These are phyloP conservation scores for Neurospora tetraspora DNA, from an alignment of 495 filamentous ascomycete genomes.

Conservation along the genomic window DNA sequence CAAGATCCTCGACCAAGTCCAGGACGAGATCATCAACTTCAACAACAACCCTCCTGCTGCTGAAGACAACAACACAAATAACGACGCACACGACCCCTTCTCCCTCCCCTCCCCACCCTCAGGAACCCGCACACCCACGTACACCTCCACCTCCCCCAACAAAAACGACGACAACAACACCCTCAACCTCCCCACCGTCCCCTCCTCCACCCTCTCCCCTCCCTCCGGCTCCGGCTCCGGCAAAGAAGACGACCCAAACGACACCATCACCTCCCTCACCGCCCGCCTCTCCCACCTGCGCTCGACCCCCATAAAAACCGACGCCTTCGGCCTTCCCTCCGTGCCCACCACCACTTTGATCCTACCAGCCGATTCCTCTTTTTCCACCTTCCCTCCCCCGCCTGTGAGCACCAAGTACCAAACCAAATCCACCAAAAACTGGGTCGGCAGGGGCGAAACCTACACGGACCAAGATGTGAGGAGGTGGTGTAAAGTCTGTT, in stretches of 20 bases:
- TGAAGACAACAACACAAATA: neutral
- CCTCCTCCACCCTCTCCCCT: conserved; percentile 20
- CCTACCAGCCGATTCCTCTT: conserved; percentile 27
- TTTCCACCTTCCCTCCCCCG: conserved; percentile 45
- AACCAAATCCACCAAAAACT: neutral
- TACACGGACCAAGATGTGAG: conserved; percentile 55
- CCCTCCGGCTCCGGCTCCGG: neutral
- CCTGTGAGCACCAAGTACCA: conserved; percentile 2
- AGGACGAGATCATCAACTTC: conserved; percentile 26
- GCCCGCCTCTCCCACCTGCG: conserved; percentile 28
- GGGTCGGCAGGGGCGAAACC: conserved; percentile 16
- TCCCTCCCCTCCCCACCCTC: neutral
- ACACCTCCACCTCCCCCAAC: neutral
- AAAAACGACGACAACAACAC: neutral
- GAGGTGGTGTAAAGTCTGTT: conserved; percentile 62
- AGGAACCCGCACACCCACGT: neutral
- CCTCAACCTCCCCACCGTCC: conserved; percentile 28
- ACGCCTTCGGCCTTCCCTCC: conserved; percentile 39
- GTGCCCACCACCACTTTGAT: conserved; percentile 32
- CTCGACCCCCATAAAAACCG: conserved; percentile 11
- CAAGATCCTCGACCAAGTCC: conserved; percentile 22
- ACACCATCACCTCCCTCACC: conserved; percentile 30
- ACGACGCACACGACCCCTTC: neutral
- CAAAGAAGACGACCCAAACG: conserved; percentile 20
- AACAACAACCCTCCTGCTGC: too few species aligned